Evolutionary conservation across 2,329 filamentous ascomycete species (phyloP).

Genomic region (Talaromyces sp.): DNA sequence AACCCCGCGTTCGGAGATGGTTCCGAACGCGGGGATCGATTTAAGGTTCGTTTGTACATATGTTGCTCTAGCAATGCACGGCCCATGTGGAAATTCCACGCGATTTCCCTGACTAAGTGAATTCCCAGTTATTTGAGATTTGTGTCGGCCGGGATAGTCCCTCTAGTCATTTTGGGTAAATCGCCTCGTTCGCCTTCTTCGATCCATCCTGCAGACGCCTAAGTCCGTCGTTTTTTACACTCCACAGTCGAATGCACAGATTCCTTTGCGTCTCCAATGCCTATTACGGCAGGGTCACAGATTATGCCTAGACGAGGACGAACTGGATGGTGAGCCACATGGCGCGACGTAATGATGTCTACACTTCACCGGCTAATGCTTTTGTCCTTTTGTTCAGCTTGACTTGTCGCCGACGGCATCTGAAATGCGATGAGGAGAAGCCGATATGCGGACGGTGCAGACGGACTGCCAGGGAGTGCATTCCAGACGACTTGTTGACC

Average conservation of each 20-base stretch:
- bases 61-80: not conserved
- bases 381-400: not conserved
- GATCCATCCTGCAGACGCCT: not conserved
- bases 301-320: constrained; percentile 1
- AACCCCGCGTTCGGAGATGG: not conserved
- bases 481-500: constrained; percentile 10
- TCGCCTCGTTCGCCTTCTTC: constrained; percentile 5
- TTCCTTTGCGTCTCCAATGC: not conserved
- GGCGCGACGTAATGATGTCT: not conserved
- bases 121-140: not conserved
- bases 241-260: not conserved
- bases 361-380: not conserved
- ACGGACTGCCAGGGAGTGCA: constrained; percentile 6
- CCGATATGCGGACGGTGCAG: constrained; percentile 10
- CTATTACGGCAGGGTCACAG: not conserved
- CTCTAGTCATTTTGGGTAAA: constrained; percentile 2
- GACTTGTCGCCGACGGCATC: constrained; percentile 12
- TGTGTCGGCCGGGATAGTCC: not conserved
- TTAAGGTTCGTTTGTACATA: not conserved
- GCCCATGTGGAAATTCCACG: not conserved
- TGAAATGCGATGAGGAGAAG: constrained; percentile 14
- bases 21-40: not conserved
- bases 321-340: constrained; percentile 8
- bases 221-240: not conserved
- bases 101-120: not conserved